Percentiles rank a stretch among this genome's conserved stretches.
phyloP scores from a whole-genome alignment of 2,329 filamentous ascomycete genomes.

The Colletotrichum sp. region DNA sequence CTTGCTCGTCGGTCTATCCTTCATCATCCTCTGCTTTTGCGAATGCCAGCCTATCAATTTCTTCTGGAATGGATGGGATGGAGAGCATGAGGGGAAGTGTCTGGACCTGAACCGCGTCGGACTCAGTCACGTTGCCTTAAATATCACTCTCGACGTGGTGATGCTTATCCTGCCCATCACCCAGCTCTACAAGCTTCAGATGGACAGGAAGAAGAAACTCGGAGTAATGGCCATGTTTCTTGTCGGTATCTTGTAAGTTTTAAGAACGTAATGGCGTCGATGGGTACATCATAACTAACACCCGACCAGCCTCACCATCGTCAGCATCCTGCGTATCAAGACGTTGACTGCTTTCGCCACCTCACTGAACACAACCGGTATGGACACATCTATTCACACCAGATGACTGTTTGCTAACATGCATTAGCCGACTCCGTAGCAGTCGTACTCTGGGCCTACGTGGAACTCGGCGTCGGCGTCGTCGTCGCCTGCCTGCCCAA shows the following conservation, averaged over 20 bases:
- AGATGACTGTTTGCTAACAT: neutral
- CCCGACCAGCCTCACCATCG: neutral
- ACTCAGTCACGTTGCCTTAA: neutral
- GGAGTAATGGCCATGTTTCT: constrained; percentile 32
- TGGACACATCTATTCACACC: neutral
- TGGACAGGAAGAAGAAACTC: constrained; percentile 39
- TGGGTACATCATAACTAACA: neutral
- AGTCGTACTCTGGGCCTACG: constrained; percentile 35
- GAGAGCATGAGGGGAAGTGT: neutral
- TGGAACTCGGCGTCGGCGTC: constrained; percentile 42
- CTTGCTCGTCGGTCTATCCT: neutral
- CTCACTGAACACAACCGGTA: neutral
- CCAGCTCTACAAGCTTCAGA: constrained; percentile 32
- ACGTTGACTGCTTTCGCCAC: neutral
- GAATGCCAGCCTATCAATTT: neutral
- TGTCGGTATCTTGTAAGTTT: constrained; percentile 50
- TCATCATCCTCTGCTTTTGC: neutral
- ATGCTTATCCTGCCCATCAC: constrained; percentile 37
- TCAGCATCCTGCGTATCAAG: neutral
- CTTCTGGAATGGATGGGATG: neutral
- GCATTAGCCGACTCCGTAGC: constrained; percentile 31
- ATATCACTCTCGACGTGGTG: neutral
- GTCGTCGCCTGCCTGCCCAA: constrained; percentile 43
- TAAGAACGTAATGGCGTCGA: fast-evolving
- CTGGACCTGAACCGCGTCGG: neutral